Conservation (phyloP, 1,284 basidiomycete species). For the Rhodotorula sp. region DNA sequence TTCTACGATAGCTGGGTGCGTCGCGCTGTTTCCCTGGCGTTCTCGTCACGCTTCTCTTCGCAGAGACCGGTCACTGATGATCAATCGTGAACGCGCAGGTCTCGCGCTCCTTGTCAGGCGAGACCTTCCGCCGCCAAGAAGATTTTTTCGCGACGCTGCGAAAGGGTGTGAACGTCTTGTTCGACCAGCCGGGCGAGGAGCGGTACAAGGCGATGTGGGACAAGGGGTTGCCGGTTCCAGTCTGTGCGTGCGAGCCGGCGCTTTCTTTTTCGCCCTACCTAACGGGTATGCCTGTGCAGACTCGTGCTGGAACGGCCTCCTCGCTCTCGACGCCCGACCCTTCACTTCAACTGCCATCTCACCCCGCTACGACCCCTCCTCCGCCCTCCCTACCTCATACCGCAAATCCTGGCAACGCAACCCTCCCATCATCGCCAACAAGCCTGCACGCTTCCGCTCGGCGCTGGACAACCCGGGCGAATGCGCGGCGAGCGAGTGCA, state of each 20-base stretch:
- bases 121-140: constrained; percentile 27
- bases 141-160: constrained; percentile 25
- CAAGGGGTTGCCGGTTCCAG: constrained; percentile 27
- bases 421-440: background rate
- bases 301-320: constrained; percentile 50
- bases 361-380: constrained; percentile 3
- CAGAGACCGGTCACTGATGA: accelerated
- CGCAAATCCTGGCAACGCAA: background rate
- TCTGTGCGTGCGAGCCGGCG: constrained; percentile 22
- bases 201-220: constrained; percentile 11
- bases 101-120: constrained; percentile 21
- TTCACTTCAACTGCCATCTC: constrained; percentile 38
- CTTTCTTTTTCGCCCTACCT: no score
- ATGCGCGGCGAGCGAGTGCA: constrained; percentile 39
- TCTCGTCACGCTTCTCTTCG: constrained; percentile 9
- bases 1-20: constrained; percentile 54
- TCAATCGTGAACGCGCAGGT: constrained; percentile 14
- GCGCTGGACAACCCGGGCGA: constrained; percentile 19
- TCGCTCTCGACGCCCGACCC: constrained; percentile 48
- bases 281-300: no score
- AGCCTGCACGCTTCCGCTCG: constrained; percentile 16
- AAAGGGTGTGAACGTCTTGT: constrained; percentile 34
- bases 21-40: constrained; percentile 43
- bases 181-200: constrained; percentile 19
- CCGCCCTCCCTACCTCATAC: background rate